phyloP scores from a whole-genome alignment of 768 basidiomycete genomes.

The Xerocomus brunneocitrinus region DNA sequence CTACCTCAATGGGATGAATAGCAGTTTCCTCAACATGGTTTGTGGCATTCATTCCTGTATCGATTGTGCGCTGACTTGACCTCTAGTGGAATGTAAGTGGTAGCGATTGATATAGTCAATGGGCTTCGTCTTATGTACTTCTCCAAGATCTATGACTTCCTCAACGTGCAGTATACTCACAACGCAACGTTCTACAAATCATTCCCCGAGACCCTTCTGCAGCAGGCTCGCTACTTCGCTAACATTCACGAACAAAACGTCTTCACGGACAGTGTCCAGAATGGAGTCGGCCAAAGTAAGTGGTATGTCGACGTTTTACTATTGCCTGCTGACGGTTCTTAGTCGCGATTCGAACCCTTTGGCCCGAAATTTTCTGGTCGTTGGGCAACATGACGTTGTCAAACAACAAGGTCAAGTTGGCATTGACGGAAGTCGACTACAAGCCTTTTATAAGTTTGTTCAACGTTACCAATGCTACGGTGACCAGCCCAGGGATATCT shows the following conservation, averaged over 20 bases:
- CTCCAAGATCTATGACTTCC: conserved; percentile 65
- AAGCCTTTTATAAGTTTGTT: conserved; percentile 88
- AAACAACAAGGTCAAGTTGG: conserved; percentile 70
- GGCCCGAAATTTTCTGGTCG: conserved; percentile 65
- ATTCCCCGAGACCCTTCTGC: conserved; percentile 63
- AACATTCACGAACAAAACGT: conserved; percentile 74
- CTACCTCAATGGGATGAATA: conserved; percentile 61
- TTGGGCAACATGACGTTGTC: conserved; percentile 74
- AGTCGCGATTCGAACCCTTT: conserved; percentile 79
- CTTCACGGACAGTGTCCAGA: conserved; percentile 57
- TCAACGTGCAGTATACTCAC: conserved; percentile 72
- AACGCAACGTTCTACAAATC: conserved; percentile 73
- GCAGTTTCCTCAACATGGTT: conserved; percentile 64
- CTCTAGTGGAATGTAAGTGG: conserved; percentile 67
- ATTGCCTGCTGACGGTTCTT: neutral
- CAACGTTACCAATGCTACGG: conserved; percentile 62
- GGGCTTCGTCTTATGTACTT: neutral
- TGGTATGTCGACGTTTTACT: conserved; percentile 7
- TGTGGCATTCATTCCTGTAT: conserved; percentile 24
- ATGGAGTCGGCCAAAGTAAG: conserved; percentile 73
- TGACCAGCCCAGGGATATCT: conserved; percentile 53
- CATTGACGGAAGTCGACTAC: conserved; percentile 75
- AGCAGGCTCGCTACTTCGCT: conserved; percentile 69
- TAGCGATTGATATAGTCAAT: neutral
- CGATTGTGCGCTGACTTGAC: conserved; percentile 8